Conservation (phyloP, 768 basidiomycete species). For the Xerocomellus amylosporus region DNA sequence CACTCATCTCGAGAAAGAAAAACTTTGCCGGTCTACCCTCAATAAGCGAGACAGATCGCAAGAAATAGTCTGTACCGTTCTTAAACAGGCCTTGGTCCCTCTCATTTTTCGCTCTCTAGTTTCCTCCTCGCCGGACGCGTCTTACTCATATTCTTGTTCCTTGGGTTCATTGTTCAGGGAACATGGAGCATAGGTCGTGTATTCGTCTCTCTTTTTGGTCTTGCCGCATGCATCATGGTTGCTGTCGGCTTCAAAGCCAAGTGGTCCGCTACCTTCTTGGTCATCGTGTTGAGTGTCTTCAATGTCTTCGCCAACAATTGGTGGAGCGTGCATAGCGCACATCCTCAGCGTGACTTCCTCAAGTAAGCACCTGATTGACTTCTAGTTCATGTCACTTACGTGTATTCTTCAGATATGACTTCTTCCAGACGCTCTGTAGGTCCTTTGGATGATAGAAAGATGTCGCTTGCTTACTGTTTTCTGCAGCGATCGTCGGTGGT, state of each 20-base stretch:
- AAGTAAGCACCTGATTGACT: slow-evolving; percentile 57
- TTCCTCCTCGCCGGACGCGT: slow-evolving; percentile 97
- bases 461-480: slow-evolving; percentile 9
- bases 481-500: slow-evolving; percentile 87
- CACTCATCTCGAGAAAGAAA: slow-evolving; percentile 82
- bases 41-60: slow-evolving; percentile 92
- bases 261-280: slow-evolving; percentile 96
- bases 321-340: slow-evolving; percentile 90
- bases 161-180: slow-evolving; percentile 95
- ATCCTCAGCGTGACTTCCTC: slow-evolving; percentile 96
- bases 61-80: slow-evolving; percentile 80
- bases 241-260: slow-evolving; percentile 99
- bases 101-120: slow-evolving; percentile 40
- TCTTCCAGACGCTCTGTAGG: slow-evolving; percentile 92
- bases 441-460: not conserved
- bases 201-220: slow-evolving; percentile 84
- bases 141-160: slow-evolving; percentile 97
- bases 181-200: slow-evolving; percentile 85
- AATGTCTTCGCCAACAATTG: slow-evolving; percentile 99
- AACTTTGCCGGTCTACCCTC: slow-evolving; percentile 88
- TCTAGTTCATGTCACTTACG: slow-evolving; percentile 20
- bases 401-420: slow-evolving; percentile 73
- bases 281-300: slow-evolving; percentile 87
- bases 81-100: not conserved
- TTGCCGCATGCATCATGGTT: slow-evolving; percentile 93